A percentile compares a stretch with the other conserved stretches of the same genome.
Conservation (phyloP, 2,329 filamentous ascomycete species). For the Sporothrix pseudoabietina region DNA sequence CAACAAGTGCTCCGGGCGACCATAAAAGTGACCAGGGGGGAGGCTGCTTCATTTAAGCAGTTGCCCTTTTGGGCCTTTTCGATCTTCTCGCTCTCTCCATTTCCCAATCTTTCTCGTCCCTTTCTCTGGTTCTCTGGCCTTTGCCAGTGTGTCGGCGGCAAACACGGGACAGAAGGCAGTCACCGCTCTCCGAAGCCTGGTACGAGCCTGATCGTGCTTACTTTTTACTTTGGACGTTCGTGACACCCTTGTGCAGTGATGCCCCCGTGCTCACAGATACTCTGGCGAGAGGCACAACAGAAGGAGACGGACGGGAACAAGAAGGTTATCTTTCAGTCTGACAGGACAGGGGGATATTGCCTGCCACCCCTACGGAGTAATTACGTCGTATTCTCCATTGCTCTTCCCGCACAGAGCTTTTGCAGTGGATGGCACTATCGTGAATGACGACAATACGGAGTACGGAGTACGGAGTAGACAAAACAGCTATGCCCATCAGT, state of each 20-base stretch:
- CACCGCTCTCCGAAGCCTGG: slow-evolving; percentile 15
- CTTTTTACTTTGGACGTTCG: neutral
- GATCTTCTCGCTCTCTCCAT: neutral
- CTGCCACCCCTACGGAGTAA: neutral
- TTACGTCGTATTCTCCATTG: too few relatives aligned
- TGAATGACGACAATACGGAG: neutral
- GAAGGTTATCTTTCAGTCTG: slow-evolving; percentile 19
- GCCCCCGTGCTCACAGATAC: slow-evolving; percentile 25
- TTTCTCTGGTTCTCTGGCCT: neutral
- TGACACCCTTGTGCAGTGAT: too few relatives aligned
- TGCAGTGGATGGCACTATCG: slow-evolving; percentile 1
- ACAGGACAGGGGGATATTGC: slow-evolving; percentile 3
- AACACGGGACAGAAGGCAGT: neutral
- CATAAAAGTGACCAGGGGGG: neutral
- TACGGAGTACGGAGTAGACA: too few relatives aligned
- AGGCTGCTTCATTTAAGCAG: slow-evolving; percentile 17
- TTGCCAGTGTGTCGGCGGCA: slow-evolving; percentile 1
- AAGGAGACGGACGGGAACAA: neutral
- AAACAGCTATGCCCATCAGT: neutral
- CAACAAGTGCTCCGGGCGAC: slow-evolving; percentile 7
- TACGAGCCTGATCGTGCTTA: slow-evolving; percentile 17
- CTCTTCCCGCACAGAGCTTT: slow-evolving; percentile 20
- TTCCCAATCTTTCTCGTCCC: neutral
- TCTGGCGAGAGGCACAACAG: neutral
- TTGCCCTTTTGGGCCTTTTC: slow-evolving; percentile 15